Evolutionary conservation across 805 yeast genomes (phyloP).

Genomic region (Debaryomyces castellii): DNA sequence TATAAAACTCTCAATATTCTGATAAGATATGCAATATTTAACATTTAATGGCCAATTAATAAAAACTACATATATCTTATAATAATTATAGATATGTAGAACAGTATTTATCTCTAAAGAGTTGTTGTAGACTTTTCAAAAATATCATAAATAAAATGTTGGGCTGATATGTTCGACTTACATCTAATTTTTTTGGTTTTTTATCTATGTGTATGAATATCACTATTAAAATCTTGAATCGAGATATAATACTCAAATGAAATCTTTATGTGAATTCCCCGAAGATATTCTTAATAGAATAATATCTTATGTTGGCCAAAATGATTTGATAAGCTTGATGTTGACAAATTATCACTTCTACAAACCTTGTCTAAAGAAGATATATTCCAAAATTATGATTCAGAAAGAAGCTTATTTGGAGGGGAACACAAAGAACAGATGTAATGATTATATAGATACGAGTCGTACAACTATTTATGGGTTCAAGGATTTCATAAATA

Average conservation of each 20-base stretch:
- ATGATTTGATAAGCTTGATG: slow-evolving; percentile 29
- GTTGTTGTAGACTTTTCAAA: neutral
- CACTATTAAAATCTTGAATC: neutral
- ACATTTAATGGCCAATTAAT: too few species aligned
- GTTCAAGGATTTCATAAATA: slow-evolving; percentile 13
- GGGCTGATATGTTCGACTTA: neutral
- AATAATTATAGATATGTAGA: too few species aligned
- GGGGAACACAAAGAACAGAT: slow-evolving; percentile 4
- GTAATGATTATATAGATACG: slow-evolving; percentile 21
- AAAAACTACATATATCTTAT: too few species aligned
- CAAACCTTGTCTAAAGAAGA: slow-evolving; percentile 26
- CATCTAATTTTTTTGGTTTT: neutral
- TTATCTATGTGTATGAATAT: neutral
- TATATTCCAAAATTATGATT: slow-evolving; percentile 26
- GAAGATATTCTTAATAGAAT: slow-evolving; percentile 1
- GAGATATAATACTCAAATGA: neutral
- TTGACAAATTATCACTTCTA: slow-evolving; percentile 35
- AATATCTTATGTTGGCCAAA: slow-evolving; percentile 24
- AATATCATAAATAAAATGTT: neutral
- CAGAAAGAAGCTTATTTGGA: slow-evolving; percentile 19
- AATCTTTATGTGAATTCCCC: slow-evolving; percentile 4
- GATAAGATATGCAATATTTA: too few species aligned
- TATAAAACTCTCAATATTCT: too few species aligned
- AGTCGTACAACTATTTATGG: slow-evolving; percentile 26
- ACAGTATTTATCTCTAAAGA: neutral